Base-by-base conservation (phyloP, 495 filamentous ascomycete species). In the Penicillium manginii region DNA sequence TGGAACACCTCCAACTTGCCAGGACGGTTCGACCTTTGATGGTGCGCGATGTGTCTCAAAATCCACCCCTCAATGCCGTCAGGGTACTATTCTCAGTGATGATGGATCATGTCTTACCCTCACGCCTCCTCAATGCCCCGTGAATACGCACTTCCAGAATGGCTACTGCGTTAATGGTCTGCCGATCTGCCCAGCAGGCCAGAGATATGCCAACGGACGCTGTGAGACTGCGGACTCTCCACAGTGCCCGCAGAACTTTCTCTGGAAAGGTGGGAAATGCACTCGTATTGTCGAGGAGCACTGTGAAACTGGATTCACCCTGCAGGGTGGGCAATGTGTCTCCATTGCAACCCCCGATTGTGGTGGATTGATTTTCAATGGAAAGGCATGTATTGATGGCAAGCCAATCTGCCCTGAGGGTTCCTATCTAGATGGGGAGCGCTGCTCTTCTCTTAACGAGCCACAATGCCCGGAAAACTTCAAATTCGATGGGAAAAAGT, bases 31-130 rank as follows among this genome's bases (percentile, higher is more conserved):
- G 4, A 12, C 19, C 21, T 61, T 57, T 43, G 53, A 57, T 15
- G 59, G 59, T 22, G 31, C 23, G 3, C 31, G 37, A 15, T 61
- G 59, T 31, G 54, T 61, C n/a, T 56, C 46, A 17, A 45, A 50
- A 9, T 15, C 4, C n/a, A n/a, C 39, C 7, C 59, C 59, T 14
- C 10, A 32, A 5, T 61, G 59, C 26, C n/a, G 40, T 4, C 1
- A 10, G 4, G 53, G 48, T 3, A 35, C 39, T 31, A 29, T 57
- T 3, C 49, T 15, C 26, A 52, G 33, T 35, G 33, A 52, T 5
- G 59, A 54, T 50, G 21, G 23, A 18, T 39, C 19, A 19, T 61
- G 59, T 18, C 49, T 61, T 2, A 48, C 48, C 11, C 17, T 12
- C 4, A 21, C 1, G 6, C 5, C 15, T n/a, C 59, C 59, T 21